Evolutionary conservation across 805 yeast genomes (phyloP).

Genomic region (Kodamaea jinghongensis): DNA sequence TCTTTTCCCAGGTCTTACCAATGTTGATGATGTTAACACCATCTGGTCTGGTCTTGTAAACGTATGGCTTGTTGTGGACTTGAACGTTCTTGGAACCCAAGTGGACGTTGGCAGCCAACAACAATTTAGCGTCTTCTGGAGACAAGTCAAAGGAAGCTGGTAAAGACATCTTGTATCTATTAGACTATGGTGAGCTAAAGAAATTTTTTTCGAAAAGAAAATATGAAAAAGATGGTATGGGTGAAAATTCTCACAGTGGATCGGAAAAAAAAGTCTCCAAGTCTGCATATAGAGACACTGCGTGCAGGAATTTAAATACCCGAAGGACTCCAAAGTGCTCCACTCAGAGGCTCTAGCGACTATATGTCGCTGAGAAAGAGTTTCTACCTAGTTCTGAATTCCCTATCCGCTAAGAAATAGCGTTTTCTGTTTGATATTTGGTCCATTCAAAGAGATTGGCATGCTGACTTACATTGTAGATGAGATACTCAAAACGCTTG

Average conservation of each 20-base stretch:
- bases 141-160: constrained; percentile 90
- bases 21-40: constrained; percentile 98
- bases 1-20: constrained; percentile 99
- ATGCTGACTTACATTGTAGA: too few species aligned
- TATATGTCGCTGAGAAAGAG: too few species aligned
- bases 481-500: too few species aligned
- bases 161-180: constrained; percentile 56
- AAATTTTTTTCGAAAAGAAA: constrained; percentile 9
- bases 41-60: constrained; percentile 97
- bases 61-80: constrained; percentile 96
- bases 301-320: constrained; percentile 5
- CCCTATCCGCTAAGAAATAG: too few species aligned
- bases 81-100: constrained; percentile 99
- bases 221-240: constrained; percentile 7
- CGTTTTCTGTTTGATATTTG: too few species aligned
- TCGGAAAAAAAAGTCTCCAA: constrained; percentile 1
- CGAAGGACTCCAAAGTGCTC: not conserved
- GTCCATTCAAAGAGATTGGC: too few species aligned
- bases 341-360: too few species aligned
- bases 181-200: constrained; percentile 10
- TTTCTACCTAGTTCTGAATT: too few species aligned
- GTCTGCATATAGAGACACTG: constrained; percentile 3
- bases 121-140: constrained; percentile 97
- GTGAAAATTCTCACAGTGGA: constrained; percentile 8
- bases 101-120: constrained; percentile 99